Evolutionary conservation across 2,329 filamentous ascomycete genomes (phyloP), one percentile per base, ranked within the genome.

Genomic region (Neurospora crassa): DNA sequence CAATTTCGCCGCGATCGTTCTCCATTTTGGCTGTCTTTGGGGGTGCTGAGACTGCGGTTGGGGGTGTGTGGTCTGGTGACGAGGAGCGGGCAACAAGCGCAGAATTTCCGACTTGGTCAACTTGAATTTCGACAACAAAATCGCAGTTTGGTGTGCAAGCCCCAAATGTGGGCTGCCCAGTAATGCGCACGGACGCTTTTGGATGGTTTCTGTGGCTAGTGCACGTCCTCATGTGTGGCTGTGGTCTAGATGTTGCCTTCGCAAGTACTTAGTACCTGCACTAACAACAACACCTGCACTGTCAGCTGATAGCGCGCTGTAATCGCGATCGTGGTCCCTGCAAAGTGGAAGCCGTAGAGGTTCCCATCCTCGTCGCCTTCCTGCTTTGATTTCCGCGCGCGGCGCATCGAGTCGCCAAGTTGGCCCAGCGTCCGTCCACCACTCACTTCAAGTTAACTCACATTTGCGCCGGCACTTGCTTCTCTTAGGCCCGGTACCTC

Each of bases 1-100:
- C 96, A 87, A 97, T 94, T 87, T 98, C 94, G 88, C 95, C 95
- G 73, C 76, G 74, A 89, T 98, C 96, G 94, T 99, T 99, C 90
- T 99, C 96, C 96, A 98, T 99, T 86, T 89, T 94, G 82, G 81
- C 84, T 81, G 76, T 76, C 81, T 75, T 80, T 80, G 77, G 78
- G 78, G 78, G 79, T 79, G 75, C 72, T 77, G 76, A 73, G 73
- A 73, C 74, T 73, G 74, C 74, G 76, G 74, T 73, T 76, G 76
- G 76, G 76, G 72, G 77, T 74, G 76, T 74, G 76, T 78, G 77
- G 76, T 70, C 71, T 63, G 74, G 74, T 73, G 71, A 71, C 73
- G 74, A 71, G 71, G 71, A 73, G 70, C 71, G 75, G 76, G 75
- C 74, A 76, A 73, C 76, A 76, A 78, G 75, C 76, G 76, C 73